These are phyloP conservation scores for Lentinula sp. DNA, from an alignment of 768 basidiomycete species.

Conservation along the genomic window DNA sequence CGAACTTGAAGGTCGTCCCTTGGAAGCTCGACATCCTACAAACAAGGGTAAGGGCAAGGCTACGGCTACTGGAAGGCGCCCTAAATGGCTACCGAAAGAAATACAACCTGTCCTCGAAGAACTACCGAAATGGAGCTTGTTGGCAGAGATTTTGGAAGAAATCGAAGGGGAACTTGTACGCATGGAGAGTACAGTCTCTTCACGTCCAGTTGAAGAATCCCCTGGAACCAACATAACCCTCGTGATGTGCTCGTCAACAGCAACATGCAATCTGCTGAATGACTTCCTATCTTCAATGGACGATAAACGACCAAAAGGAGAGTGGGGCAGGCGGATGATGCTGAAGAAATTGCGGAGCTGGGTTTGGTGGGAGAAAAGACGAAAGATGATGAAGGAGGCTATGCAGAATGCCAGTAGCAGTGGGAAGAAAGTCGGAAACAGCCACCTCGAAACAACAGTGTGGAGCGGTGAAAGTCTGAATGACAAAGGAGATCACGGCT, in stretches of 20 bases:
- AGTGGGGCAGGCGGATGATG: slow-evolving; percentile 75
- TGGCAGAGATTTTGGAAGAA: slow-evolving; percentile 84
- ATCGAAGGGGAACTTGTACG: slow-evolving; percentile 81
- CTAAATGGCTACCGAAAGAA: slow-evolving; percentile 65
- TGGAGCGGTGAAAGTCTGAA: slow-evolving; percentile 13
- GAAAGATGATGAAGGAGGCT: slow-evolving; percentile 19
- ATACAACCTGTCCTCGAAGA: slow-evolving; percentile 90
- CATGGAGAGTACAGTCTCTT: slow-evolving; percentile 34
- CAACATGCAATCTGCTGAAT: slow-evolving; percentile 66
- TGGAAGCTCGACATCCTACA: neutral
- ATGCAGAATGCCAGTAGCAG: slow-evolving; percentile 6
- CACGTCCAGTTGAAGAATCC: neutral
- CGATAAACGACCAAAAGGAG: slow-evolving; percentile 46
- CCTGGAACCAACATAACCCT: slow-evolving; percentile 71
- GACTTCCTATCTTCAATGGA: slow-evolving; percentile 76
- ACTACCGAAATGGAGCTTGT: slow-evolving; percentile 86
- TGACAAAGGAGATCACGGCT: slow-evolving; percentile 21
- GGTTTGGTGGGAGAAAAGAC: slow-evolving; percentile 71
- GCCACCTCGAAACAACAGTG: slow-evolving; percentile 8
- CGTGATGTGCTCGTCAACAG: slow-evolving; percentile 81
- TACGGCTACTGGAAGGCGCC: slow-evolving; percentile 20
- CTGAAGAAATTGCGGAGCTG: slow-evolving; percentile 64
- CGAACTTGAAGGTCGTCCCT: slow-evolving; percentile 42
- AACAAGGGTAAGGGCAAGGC: neutral
- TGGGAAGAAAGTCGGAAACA: slow-evolving; percentile 6